phyloP scores from a whole-genome alignment of 148 eudicot species.

The Spergularia marina region DNA sequence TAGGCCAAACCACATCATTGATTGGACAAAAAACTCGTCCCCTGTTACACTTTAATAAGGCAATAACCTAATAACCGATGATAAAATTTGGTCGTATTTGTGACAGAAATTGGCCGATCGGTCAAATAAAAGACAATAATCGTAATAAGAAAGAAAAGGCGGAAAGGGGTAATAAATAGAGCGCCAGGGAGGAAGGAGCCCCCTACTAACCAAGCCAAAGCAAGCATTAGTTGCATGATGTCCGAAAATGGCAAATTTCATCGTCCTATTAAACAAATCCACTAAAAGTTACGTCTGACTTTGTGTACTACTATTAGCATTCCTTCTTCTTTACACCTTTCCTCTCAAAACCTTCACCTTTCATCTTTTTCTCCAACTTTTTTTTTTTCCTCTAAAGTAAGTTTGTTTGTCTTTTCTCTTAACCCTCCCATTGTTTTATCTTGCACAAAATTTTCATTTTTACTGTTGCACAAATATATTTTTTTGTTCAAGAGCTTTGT shows the following conservation, averaged over 20 bases:
- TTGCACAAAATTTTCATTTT: not conserved
- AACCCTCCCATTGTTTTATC: no score
- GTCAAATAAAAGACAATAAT: not conserved
- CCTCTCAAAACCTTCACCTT: not conserved
- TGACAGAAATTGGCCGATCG: no score
- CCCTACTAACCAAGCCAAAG: not conserved
- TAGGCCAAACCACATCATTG: no score
- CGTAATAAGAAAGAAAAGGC: no score
- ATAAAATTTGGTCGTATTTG: no score
- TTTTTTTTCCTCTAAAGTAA: not conserved
- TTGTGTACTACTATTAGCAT: not conserved
- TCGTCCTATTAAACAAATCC: slow-evolving; percentile 9
- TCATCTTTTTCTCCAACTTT: not conserved
- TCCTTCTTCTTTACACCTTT: not conserved
- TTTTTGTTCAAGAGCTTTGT: no score
- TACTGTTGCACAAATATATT: no score
- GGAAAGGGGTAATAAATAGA: not conserved
- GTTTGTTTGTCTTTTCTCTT: not conserved
- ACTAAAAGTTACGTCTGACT: slow-evolving; percentile 3
- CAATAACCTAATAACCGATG: no score
- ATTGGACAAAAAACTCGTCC: no score
- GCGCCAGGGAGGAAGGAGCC: not conserved
- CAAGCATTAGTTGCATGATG: not conserved
- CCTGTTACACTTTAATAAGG: no score
- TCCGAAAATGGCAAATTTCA: slow-evolving; percentile 18